phyloP scores from a whole-genome alignment of 2,329 filamentous ascomycete species.

The Aspergillus quadricinctus region DNA sequence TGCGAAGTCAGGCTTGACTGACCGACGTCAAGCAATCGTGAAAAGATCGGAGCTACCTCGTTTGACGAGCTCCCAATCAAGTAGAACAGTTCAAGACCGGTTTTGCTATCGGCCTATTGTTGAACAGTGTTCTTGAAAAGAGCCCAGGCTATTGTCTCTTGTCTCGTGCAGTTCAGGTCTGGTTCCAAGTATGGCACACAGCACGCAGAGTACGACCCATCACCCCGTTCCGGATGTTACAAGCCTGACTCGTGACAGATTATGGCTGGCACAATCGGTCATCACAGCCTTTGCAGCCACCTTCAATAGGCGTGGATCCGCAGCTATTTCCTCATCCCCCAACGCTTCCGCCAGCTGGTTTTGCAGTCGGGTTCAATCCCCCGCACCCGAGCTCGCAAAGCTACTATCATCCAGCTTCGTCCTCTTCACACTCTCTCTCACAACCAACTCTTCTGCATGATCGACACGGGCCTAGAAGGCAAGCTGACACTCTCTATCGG shows the following conservation, averaged over 20 bases:
- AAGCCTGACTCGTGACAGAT: slow-evolving; percentile 20
- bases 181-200: slow-evolving; percentile 23
- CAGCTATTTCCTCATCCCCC: slow-evolving; percentile 23
- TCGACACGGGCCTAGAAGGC: slow-evolving; percentile 20
- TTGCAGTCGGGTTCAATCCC: slow-evolving; percentile 23
- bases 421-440: slow-evolving; percentile 17
- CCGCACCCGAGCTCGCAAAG: slow-evolving; percentile 17
- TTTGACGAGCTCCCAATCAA: not conserved
- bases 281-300: slow-evolving; percentile 24
- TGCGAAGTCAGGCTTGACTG: not conserved
- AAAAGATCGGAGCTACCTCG: too few species aligned
- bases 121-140: not conserved
- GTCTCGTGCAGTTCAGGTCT: not conserved
- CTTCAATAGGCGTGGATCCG: slow-evolving; percentile 24
- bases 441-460: slow-evolving; percentile 9
- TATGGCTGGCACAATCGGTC: slow-evolving; percentile 29
- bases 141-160: not conserved
- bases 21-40: too few species aligned
- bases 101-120: not conserved
- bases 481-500: not conserved
- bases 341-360: slow-evolving; percentile 19
- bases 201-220: slow-evolving; percentile 23
- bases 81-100: not conserved
- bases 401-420: slow-evolving; percentile 18
- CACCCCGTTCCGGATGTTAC: not conserved